Conservation (phyloP, 371 early-diverging fungal species). For the Mortierella sp. region DNA sequence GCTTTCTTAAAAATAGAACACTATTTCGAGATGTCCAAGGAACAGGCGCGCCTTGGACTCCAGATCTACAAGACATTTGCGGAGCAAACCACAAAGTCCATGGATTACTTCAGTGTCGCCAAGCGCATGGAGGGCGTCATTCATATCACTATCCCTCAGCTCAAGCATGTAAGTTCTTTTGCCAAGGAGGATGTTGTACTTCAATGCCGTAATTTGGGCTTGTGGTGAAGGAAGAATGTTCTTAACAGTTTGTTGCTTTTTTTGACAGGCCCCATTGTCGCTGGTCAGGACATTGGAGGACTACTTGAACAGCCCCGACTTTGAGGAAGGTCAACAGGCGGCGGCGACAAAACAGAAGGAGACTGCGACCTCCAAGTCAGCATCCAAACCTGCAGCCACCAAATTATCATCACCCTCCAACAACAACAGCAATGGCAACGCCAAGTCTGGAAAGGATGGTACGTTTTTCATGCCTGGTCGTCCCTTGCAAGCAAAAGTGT, state of each 20-base stretch:
- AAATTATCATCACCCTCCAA: conserved; percentile 17
- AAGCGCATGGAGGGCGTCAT: conserved; percentile 77
- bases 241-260: not conserved
- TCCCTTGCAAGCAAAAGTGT: not conserved
- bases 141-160: conserved; percentile 82
- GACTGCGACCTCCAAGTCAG: conserved; percentile 18
- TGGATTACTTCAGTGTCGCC: conserved; percentile 86
- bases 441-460: conserved; percentile 24
- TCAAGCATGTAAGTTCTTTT: conserved; percentile 80
- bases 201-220: not conserved
- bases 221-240: not conserved
- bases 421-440: not conserved
- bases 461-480: not conserved
- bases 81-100: conserved; percentile 82
- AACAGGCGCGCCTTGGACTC: conserved; percentile 85
- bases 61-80: conserved; percentile 93
- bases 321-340: conserved; percentile 67
- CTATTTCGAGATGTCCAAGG: conserved; percentile 90
- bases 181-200: not conserved
- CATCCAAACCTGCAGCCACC: conserved; percentile 8
- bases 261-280: conserved; percentile 82
- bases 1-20: conserved; percentile 62
- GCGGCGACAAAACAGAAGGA: conserved; percentile 61
- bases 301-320: conserved; percentile 82
- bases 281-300: conserved; percentile 90